These are phyloP conservation scores for Falciphora oryzae DNA, from an alignment of 2,329 filamentous ascomycete species.

Conservation along the genomic window DNA sequence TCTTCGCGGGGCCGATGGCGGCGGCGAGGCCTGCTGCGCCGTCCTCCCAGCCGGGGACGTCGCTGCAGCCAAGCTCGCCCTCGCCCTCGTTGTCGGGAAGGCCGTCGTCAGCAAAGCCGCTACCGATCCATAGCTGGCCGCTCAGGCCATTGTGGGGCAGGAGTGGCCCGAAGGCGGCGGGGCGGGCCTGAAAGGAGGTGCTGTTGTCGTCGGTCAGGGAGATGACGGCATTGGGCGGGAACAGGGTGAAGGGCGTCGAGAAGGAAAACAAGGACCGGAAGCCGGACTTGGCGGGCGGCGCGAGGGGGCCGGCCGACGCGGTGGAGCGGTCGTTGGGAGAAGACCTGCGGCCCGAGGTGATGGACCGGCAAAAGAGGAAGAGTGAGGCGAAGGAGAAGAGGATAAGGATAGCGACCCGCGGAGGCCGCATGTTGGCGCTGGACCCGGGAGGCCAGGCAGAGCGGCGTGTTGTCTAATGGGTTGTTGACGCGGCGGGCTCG, in stretches of 20 bases:
- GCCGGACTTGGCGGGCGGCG: constrained; percentile 26
- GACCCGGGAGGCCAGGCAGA: background rate
- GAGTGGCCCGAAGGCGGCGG: constrained; percentile 84
- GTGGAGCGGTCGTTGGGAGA: background rate
- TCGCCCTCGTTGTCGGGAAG: constrained; percentile 63
- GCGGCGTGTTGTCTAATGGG: background rate
- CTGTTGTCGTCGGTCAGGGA: constrained; percentile 97
- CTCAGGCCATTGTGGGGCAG: constrained; percentile 73
- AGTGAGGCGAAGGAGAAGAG: constrained; percentile 48
- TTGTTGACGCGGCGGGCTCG: background rate
- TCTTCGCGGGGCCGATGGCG: constrained; percentile 31
- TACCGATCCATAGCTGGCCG: constrained; percentile 89
- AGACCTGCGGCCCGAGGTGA: constrained; percentile 30
- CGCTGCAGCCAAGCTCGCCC: constrained; percentile 90
- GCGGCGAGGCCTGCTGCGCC: constrained; percentile 30
- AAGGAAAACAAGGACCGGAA: constrained; percentile 61
- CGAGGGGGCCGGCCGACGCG: background rate
- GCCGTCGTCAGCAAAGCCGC: constrained; percentile 78
- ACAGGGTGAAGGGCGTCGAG: constrained; percentile 75
- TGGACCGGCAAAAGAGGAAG: constrained; percentile 49
- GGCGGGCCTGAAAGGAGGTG: constrained; percentile 89
- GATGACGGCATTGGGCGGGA: constrained; percentile 92
- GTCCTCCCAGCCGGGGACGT: constrained; percentile 83
- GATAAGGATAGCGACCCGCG: constrained; percentile 47
- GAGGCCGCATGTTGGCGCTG: constrained; percentile 25